Evolutionary conservation across 2,329 filamentous ascomycete genomes (phyloP).

Genomic region (Dothideomycetidae sp.): DNA sequence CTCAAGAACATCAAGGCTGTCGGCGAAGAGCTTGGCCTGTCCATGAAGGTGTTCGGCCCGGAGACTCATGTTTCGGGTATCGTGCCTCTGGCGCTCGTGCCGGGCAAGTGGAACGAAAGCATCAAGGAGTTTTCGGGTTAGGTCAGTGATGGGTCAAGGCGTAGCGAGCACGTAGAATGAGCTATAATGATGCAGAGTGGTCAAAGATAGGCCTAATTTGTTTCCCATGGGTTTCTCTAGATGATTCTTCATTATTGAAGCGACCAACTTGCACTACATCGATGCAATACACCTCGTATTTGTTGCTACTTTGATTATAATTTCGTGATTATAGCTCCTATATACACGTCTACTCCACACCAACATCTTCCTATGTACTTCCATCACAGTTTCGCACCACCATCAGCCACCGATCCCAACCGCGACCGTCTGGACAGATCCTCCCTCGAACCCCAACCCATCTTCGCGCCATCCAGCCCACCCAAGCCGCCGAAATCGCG

Average conservation of each 20-base stretch:
- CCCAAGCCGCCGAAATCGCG: conserved; percentile 6
- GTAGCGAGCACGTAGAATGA: too few relatives aligned
- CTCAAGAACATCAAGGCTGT: conserved; percentile 99
- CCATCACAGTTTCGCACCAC: too few relatives aligned
- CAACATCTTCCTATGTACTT: too few relatives aligned
- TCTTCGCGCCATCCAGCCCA: conserved; percentile 4
- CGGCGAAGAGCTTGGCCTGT: conserved; percentile 80
- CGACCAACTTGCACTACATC: too few relatives aligned
- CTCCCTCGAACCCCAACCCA: conserved; percentile 8
- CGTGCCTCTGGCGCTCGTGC: conserved; percentile 70
- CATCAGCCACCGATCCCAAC: neutral
- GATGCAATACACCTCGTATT: too few relatives aligned
- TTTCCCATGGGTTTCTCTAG: too few relatives aligned
- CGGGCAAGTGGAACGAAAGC: conserved; percentile 43
- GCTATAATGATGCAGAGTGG: neutral
- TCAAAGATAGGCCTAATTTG: too few relatives aligned
- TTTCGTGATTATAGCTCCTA: too few relatives aligned
- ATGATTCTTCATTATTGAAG: too few relatives aligned
- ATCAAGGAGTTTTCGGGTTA: conserved; percentile 48
- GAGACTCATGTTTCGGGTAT: conserved; percentile 90
- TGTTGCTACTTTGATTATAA: too few relatives aligned
- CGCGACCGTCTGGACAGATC: neutral
- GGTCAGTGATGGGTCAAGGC: too few relatives aligned
- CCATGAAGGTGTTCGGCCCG: conserved; percentile 81
- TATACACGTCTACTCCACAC: too few relatives aligned